Evolutionary conservation across 169 alveolate genomes (phyloP), one percentile per base, ranked within the genome.

Genomic region (Cryptosporidium felis): DNA sequence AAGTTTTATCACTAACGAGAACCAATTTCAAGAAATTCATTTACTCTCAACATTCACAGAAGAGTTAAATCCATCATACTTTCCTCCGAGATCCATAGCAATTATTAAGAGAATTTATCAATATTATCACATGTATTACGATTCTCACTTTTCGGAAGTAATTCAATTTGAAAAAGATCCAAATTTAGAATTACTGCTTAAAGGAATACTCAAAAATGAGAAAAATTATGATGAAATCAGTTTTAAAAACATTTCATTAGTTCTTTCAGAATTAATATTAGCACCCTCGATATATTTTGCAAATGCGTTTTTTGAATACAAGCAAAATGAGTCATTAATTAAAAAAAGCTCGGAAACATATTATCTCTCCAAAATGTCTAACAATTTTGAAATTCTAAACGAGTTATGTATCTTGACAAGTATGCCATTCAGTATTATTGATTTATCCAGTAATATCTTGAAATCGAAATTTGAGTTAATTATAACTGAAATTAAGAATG

Each of bases 221-320:
- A 18, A 38, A 14, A 28, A 23, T 2, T n/a, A 44, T 23, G 59
- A 26, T 6, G 81, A 65, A 26, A 47, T 65, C 0, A 65, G 34
- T 44, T 65, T 45, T 14, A 8, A n/a, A n/a, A 49, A 47, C 23
- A 65, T 65, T 45, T 65, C 61, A 3, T 4, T 65, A 18, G 49
- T 65, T 45, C 42, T 65, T 28, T 65, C 81, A 45, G 62, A 42
- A 26, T 47, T 46, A 26, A 28, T 65, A 36, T 34, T 44, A 14
- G 14, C 59, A 18, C 81, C 81, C 14, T 65, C 81, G 32, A 46
- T 65, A 8, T 32, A 46, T 4, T 65, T 65, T 46, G 81, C 62
- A 21, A 65, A 65, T 46, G 63, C 81, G 30, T 65, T 44, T 23
- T 65, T 65, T 28, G 34, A 36, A 32, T 26, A 23, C 38, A 30